Percentiles rank a stretch among this genome's conserved stretches.
phyloP scores from a whole-genome alignment of 306 rosid species.

The Luffa acutangula region DNA sequence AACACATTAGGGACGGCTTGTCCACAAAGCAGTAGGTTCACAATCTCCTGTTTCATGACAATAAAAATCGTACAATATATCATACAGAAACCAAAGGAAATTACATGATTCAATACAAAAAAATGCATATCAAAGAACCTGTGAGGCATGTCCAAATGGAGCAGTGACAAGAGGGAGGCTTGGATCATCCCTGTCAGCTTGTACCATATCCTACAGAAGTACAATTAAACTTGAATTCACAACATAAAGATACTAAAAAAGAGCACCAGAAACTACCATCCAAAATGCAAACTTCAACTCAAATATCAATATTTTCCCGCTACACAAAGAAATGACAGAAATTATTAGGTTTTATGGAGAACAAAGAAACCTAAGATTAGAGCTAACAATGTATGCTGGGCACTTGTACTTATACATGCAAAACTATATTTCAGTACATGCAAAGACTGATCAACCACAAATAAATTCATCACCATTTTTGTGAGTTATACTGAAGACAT shows the following conservation, averaged over 20 bases:
- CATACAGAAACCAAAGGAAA: neutral
- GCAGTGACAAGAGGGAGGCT: constrained; percentile 93
- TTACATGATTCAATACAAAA: neutral
- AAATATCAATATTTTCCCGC: neutral
- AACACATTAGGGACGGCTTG: constrained; percentile 89
- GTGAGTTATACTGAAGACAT: neutral
- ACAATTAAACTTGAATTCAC: constrained; percentile 13
- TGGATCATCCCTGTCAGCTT: constrained; percentile 96
- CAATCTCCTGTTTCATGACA: constrained; percentile 67
- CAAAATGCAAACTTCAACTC: constrained; percentile 1
- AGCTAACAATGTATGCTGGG: neutral
- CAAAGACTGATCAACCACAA: neutral
- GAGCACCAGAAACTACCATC: neutral
- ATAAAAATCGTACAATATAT: neutral
- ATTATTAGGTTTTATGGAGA: neutral
- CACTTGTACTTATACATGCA: neutral
- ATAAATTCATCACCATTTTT: neutral
- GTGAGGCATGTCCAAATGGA: constrained; percentile 99
- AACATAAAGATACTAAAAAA: constrained; percentile 6
- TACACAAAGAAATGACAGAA: neutral
- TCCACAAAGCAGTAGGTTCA: constrained; percentile 77
- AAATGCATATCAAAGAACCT: constrained; percentile 29
- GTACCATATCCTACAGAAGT: constrained; percentile 56
- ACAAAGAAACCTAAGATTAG: neutral
- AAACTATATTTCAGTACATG: neutral